Base-by-base conservation (phyloP, 2,329 filamentous ascomycete species). In the Monosporascus cannonballus region DNA sequence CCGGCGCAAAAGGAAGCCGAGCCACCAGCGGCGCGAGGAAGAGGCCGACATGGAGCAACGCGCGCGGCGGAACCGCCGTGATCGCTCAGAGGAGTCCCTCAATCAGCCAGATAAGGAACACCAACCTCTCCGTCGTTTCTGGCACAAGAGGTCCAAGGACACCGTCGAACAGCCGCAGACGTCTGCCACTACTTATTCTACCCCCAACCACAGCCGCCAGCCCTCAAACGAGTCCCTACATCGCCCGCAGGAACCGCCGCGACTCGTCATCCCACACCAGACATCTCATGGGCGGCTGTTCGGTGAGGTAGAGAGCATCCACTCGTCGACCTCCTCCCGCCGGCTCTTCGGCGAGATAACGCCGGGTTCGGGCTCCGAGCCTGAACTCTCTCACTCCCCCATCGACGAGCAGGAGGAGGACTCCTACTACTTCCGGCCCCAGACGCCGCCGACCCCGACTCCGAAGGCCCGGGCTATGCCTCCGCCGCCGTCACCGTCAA, bases 311-410 rank as follows among this genome's bases (percentile, higher is more conserved):
- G 61, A 66, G 20, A 67, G 62, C 53, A 52, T 63, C 6, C 59
- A 54, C 56, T 65, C 64, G 14, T 59, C 56, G 8, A 54, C 52
- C 9, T 60, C 58, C 3, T 61, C 61, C 20, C 62, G 59, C 4
- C 63, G 59, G 6, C 64, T 67, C 22, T 68, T 66, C 54, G 65
- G 64, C 51, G 66, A 68, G 53, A 52, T 68, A 30, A 60, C 59
- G 9, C 61, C 58, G 37, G 48, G 53, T 38, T 56, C 61, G 24
- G 56, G 59, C 22, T 59, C 63, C 6, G 64, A 64, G 54, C 67
- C 67, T 18, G 66, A 67, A 22, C 64, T 68, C 49, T 60, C 58
- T 34, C 53, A 66, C 58, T 67, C 65, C 30, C 65, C 66, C 8
- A 62, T 62, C 39, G 64, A 65, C 37, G 64, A 62, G 37, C 49